Evolutionary conservation across 768 basidiomycete species (phyloP).

Genomic region (Hebeloma cylindrosporum): DNA sequence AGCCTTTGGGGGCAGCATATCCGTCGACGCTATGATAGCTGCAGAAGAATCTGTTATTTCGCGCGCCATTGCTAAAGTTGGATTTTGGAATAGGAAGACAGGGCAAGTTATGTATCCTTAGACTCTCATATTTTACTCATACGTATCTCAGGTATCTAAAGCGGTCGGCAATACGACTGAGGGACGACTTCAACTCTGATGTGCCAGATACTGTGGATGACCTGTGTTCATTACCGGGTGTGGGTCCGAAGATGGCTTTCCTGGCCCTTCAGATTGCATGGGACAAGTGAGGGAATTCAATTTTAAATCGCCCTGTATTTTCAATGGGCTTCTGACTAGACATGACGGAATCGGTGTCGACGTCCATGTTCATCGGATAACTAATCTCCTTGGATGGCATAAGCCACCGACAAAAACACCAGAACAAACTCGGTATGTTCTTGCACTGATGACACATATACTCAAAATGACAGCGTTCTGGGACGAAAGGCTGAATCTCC

Average conservation of each 20-base stretch:
- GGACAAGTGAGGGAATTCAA: conserved; percentile 56
- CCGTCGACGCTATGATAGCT: conserved; percentile 63
- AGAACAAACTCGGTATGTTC: conserved; percentile 75
- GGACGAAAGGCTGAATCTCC: conserved; percentile 63
- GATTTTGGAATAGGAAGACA: conserved; percentile 90
- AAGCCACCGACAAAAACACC: conserved; percentile 78
- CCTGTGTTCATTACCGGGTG: conserved; percentile 83
- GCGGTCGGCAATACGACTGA: conserved; percentile 65
- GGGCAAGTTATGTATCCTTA: conserved; percentile 45
- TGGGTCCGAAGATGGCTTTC: conserved; percentile 98
- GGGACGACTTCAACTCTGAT: conserved; percentile 75
- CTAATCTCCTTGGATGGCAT: conserved; percentile 93
- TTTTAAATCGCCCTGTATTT: background rate
- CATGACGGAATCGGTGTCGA: conserved; percentile 94
- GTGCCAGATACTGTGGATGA: conserved; percentile 89
- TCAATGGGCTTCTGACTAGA: conserved; percentile 33
- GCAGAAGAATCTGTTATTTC: conserved; percentile 66
- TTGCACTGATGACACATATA: background rate
- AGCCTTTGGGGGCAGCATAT: conserved; percentile 77
- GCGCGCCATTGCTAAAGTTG: conserved; percentile 83
- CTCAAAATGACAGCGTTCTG: background rate
- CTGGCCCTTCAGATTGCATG: conserved; percentile 81
- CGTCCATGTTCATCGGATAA: conserved; percentile 94
- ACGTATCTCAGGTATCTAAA: conserved; percentile 60
- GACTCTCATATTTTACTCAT: background rate